Evolutionary conservation across 2,329 filamentous ascomycete genomes (phyloP), one percentile per base, ranked within the genome.

Genomic region (Alternaria arborescens): DNA sequence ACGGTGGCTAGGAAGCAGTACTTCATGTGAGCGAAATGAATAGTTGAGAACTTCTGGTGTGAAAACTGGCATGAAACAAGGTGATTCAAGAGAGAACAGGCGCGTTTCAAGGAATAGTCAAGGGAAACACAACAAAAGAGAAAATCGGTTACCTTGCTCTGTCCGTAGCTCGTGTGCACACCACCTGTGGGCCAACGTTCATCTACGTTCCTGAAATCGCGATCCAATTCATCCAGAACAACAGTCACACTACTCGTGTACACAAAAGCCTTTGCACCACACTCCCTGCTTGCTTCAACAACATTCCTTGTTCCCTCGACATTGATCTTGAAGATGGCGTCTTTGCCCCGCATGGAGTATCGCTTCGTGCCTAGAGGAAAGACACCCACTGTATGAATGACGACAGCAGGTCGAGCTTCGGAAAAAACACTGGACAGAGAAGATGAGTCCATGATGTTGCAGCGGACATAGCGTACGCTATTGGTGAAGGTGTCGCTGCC

Each of bases 211-310:
- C 89, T 86, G 76, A 96, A 86, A 77, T 97, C 91, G 62, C 82
- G 87, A 62, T 85, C 83, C 28, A 82, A 56, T 69, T 94, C 94
- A 80, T 98, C 93, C 75, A 91, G 90, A 66, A 97, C 84, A 63
- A 97, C 90, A 62, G 93, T 96, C 54, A 92, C 91, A 55, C 91
- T 95, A 78, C 91, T 95, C 18, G 94, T 98, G 80, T 94, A 97
- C 47, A 98, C 92, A 66, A 98, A 88, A 0, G 87, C 91, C 80
- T 89, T 92, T 72, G 94, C 93, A 64, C 86, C 89, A 38, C 79
- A 85, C 67, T 86, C 83, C 73, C 86, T 86, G 70, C 91, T 91
- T 16, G 91, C 92, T 36, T 89, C 87, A 55, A 98, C 82, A 50
- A 97, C 86, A 67, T 90, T 89, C 66, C 84, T 84, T 14, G 95